Evolutionary conservation across 2,329 filamentous ascomycete species (phyloP).

Genomic region (Coniochaeta pulveracea): DNA sequence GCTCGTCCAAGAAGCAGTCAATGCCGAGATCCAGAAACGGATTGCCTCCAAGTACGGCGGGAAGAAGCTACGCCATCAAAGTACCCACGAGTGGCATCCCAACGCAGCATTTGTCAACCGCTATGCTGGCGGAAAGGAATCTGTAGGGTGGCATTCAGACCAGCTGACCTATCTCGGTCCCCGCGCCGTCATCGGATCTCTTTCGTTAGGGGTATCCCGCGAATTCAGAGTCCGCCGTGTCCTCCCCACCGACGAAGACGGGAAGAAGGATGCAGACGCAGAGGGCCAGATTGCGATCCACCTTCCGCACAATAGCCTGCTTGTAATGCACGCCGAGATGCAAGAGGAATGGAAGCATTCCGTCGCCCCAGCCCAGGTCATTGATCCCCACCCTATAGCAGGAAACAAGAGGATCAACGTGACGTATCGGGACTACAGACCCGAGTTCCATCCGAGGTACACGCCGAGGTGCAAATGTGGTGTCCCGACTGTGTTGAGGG

Average conservation of each 20-base stretch:
- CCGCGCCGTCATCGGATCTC: conserved; percentile 73
- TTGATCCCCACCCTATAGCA: conserved; percentile 76
- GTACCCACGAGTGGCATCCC: conserved; percentile 60
- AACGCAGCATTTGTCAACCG: conserved; percentile 95
- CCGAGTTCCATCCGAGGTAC: conserved; percentile 61
- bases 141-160: conserved; percentile 86
- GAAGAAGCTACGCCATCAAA: conserved; percentile 69
- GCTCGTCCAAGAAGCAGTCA: conserved; percentile 65
- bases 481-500: conserved; percentile 58
- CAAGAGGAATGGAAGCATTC: conserved; percentile 95
- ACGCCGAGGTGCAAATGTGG: conserved; percentile 72
- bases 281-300: conserved; percentile 88
- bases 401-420: conserved; percentile 80
- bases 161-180: conserved; percentile 90
- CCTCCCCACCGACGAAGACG: conserved; percentile 43
- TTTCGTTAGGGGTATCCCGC: conserved; percentile 84
- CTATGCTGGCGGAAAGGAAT: conserved; percentile 72
- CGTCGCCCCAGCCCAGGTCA: conserved; percentile 61
- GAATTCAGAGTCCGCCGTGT: conserved; percentile 82
- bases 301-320: conserved; percentile 83
- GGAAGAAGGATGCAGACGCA: conserved; percentile 49
- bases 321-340: conserved; percentile 97
- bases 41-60: conserved; percentile 56
- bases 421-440: conserved; percentile 81
- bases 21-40: conserved; percentile 60